Conservation (phyloP, 805 yeast genomes). For the Kazachstania martiniae region DNA sequence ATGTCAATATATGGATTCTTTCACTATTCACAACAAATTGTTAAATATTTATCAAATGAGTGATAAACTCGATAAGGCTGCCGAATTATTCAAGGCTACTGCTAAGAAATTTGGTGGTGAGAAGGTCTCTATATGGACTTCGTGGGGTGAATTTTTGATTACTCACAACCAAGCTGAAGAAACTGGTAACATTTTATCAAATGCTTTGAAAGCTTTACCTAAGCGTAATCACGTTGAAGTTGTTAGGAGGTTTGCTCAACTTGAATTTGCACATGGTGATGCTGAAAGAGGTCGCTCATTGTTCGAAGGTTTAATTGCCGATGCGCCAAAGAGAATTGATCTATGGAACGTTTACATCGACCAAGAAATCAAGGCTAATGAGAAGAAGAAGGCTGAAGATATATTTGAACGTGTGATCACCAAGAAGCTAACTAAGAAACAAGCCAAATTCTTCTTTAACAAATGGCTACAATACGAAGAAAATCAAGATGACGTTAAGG, state of each 20-base stretch:
- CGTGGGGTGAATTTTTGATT: conserved; percentile 66
- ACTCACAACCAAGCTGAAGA: conserved; percentile 43
- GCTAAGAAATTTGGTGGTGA: conserved; percentile 71
- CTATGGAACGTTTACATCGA: conserved; percentile 93
- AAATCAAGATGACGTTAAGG: conserved; percentile 51
- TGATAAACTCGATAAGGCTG: conserved; percentile 64
- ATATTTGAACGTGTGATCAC: conserved; percentile 71
- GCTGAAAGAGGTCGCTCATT: conserved; percentile 90
- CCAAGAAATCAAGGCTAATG: conserved; percentile 70
- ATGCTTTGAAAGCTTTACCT: conserved; percentile 60
- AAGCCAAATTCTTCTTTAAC: conserved; percentile 88
- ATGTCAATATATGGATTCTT: conserved; percentile 85
- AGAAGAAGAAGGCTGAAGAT: conserved; percentile 58
- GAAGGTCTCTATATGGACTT: conserved; percentile 63
- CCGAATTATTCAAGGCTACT: conserved; percentile 50
- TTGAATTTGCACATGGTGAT: conserved; percentile 81
- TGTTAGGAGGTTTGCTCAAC: conserved; percentile 78
- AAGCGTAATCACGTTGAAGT: conserved; percentile 67
- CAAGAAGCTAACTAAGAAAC: conserved; percentile 65
- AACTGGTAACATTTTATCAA: conserved; percentile 65
- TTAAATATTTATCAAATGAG: conserved; percentile 65
- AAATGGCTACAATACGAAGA: conserved; percentile 85
- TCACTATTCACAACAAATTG: conserved; percentile 68
- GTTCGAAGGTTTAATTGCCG: conserved; percentile 83
- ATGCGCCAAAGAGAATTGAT: conserved; percentile 86